Percentiles rank a stretch among this genome's conserved stretches.
Evolutionary conservation across 305 asterid species (phyloP).

Genomic region (Ilex paraguariensis): DNA sequence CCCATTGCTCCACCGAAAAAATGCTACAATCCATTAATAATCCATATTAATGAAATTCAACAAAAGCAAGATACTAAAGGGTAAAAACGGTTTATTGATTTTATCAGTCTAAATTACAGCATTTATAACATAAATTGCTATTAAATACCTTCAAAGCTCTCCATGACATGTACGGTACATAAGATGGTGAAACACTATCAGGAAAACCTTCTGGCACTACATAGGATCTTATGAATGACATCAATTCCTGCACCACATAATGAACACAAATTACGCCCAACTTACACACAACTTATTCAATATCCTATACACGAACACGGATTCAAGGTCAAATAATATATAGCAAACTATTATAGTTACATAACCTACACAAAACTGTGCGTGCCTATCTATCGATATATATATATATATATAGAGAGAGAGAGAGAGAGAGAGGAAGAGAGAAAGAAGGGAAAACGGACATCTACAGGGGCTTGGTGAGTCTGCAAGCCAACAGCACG

Average conservation of each 20-base stretch:
- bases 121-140: background rate
- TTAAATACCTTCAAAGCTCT: conserved; percentile 78
- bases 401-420: too few relatives aligned
- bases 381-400: too few relatives aligned
- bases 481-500: conserved; percentile 73
- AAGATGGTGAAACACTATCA: conserved; percentile 78
- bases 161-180: conserved; percentile 97
- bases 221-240: conserved; percentile 76
- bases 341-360: too few relatives aligned
- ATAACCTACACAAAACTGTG: too few relatives aligned
- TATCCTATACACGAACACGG: too few relatives aligned
- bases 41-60: background rate
- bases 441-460: conserved; percentile 19
- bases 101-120: background rate
- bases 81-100: too few relatives aligned
- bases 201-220: conserved; percentile 99
- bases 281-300: too few relatives aligned
- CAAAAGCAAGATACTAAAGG: background rate
- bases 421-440: too few relatives aligned
- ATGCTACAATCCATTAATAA: conserved; percentile 41
- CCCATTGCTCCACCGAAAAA: conserved; percentile 98
- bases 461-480: conserved; percentile 68
- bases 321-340: too few relatives aligned
- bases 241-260: conserved; percentile 53
- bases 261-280: conserved; percentile 5